phyloP scores from a whole-genome alignment of 106 monocot genomes.

The Acanthochlamys bracteata region DNA sequence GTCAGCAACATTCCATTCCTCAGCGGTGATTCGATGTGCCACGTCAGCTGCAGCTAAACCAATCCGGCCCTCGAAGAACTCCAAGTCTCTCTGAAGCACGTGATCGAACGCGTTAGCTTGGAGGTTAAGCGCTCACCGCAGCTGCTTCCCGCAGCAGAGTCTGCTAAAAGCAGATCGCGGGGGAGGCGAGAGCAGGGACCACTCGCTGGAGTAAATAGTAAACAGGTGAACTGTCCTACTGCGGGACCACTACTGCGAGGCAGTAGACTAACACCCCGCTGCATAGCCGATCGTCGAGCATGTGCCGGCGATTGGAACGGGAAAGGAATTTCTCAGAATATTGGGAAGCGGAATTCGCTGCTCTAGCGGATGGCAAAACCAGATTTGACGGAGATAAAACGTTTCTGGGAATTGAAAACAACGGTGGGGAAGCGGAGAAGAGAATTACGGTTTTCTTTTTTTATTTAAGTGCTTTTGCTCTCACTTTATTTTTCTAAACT shows the following conservation, averaged over 20 bases:
- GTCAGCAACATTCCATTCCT: constrained; percentile 63
- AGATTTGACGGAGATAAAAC: no score
- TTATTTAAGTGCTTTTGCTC: no score
- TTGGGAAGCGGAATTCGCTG: no score
- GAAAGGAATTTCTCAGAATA: not conserved
- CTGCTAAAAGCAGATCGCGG: constrained; percentile 39
- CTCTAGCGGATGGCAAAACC: no score
- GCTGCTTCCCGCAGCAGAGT: constrained; percentile 78
- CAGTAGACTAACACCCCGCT: constrained; percentile 34
- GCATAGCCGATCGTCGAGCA: constrained; percentile 46
- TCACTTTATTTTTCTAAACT: no score
- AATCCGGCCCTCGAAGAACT: constrained; percentile 53
- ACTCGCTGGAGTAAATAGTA: constrained; percentile 16
- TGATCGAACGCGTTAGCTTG: constrained; percentile 45
- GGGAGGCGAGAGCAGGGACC: constrained; percentile 19
- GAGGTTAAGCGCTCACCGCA: constrained; percentile 28
- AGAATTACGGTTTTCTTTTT: no score
- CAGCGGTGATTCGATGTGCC: constrained; percentile 59
- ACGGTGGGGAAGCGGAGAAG: no score
- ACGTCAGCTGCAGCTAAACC: constrained; percentile 47
- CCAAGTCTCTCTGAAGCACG: constrained; percentile 49
- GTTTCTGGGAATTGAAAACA: no score
- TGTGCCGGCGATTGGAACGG: constrained; percentile 20
- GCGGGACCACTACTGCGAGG: constrained; percentile 39
- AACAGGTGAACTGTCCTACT: constrained; percentile 8